Percentiles rank a stretch among this genome's conserved stretches.
Conservation (phyloP, 73 alveolate species). For the Uronychia setigera region DNA sequence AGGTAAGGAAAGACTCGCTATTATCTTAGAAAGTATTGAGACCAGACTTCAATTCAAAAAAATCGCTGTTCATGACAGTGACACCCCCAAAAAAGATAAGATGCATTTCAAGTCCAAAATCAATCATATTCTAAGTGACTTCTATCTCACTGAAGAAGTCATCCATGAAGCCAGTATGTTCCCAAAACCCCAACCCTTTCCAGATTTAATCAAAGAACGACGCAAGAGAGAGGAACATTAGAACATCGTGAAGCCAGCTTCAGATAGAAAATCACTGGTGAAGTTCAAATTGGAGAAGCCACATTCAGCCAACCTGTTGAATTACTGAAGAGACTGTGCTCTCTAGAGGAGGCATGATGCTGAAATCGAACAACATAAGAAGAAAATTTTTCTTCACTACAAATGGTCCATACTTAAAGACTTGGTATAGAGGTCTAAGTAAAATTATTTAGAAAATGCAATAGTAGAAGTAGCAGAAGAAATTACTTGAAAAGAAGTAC, state of each 20-base stretch:
- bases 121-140: not conserved
- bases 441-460: not conserved
- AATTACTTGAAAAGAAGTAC: not conserved
- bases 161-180: not conserved
- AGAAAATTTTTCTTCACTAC: not conserved
- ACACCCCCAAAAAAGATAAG: not conserved
- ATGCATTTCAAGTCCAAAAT: not conserved
- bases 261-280: too few relatives aligned
- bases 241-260: too few relatives aligned
- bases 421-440: not conserved
- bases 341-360: not conserved
- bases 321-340: too few relatives aligned
- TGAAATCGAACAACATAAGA: not conserved
- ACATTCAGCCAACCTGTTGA: too few relatives aligned
- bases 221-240: too few relatives aligned
- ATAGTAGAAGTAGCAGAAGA: not conserved
- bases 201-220: too few relatives aligned
- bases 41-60: too few relatives aligned
- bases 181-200: too few relatives aligned
- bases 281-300: too few relatives aligned
- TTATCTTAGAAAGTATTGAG: too few relatives aligned
- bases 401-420: not conserved
- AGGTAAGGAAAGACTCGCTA: not conserved
- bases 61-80: too few relatives aligned
- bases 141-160: not conserved